Evolutionary conservation across 441 rosid species (phyloP).

Genomic region (Kokia cookei): DNA sequence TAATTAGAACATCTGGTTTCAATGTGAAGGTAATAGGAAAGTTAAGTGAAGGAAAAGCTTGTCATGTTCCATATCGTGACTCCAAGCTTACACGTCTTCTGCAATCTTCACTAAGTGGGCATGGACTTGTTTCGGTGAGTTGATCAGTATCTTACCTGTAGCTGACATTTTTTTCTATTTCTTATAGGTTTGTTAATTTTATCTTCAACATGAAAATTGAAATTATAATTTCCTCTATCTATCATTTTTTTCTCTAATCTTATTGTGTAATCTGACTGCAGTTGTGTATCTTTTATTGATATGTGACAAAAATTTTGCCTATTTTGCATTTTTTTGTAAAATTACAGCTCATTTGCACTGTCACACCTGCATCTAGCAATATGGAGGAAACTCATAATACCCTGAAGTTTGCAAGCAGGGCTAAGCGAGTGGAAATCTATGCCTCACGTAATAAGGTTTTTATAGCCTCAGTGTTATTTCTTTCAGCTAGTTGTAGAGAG

Average conservation of each 20-base stretch:
- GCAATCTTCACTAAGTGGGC: conserved; percentile 97
- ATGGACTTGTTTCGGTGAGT: conserved; percentile 98
- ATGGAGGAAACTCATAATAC: conserved; percentile 99
- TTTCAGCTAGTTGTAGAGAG: not conserved
- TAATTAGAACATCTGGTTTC: conserved; percentile 11
- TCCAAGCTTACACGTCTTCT: conserved; percentile 98
- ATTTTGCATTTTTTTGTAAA: conserved; percentile 7
- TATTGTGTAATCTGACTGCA: not conserved
- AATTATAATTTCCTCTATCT: not conserved
- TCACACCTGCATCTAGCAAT: conserved; percentile 98
- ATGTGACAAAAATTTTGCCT: not conserved
- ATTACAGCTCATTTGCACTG: conserved; percentile 91
- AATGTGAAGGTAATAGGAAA: conserved; percentile 89
- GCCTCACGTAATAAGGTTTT: conserved; percentile 97
- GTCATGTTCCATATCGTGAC: conserved; percentile 97
- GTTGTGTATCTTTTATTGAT: not conserved
- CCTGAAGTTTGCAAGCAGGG: conserved; percentile 96
- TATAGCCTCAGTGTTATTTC: conserved; percentile 7
- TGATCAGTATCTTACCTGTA: not conserved
- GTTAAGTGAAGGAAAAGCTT: conserved; percentile 95
- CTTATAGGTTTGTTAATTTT: not conserved
- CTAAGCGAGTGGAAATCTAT: conserved; percentile 93
- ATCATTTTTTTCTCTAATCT: not conserved
- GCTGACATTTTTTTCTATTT: not conserved
- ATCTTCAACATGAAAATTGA: not conserved